Base-by-base conservation (phyloP, 495 filamentous ascomycete genomes). In the Penicillium waksmanii region DNA sequence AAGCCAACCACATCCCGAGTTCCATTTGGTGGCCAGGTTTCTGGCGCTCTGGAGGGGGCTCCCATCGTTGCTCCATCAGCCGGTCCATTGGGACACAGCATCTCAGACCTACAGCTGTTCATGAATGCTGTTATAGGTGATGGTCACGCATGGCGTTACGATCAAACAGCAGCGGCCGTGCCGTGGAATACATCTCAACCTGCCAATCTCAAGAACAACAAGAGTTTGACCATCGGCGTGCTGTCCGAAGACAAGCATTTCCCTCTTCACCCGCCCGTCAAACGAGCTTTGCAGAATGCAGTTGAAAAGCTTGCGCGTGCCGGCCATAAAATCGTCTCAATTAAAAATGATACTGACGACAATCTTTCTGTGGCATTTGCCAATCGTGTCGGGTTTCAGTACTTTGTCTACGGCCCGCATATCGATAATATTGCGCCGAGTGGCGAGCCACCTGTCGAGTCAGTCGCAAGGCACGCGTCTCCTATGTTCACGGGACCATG, bases 61-160 rank as follows among this genome's bases (percentile, higher is more conserved):
- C 64, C 66, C 0, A 57, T 50, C 0, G 34, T 69, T 13, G 18
- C 46, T 9, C 61, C 66, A 13, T 44, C 50, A 0, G 68, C 64
- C 9, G 87, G 88, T 0, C 87, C 87, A 0, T 60, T 91, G 19
- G 80, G 75, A 27, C 84, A 82, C 0, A 82, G 76, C 57, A 73
- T 89, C 6, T 75, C 72, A 33, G 86, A 84, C 19, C 58, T 87
- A 13, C 79, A 77, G 56, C 55, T 88, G 2, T 87, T 89, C 57
- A 84, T 85, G 68, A 78, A 79, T 42, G 72, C 74, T 0, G 65
- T 87, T 18, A 56, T 87, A 17, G 73, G 72, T 52, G 71, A 69
- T 10, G 77, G 82, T 47, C 78, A 56, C 3, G 49, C 85, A 1
- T 86, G 83, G 84, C 10, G 58, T 18, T 67, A 66, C 44, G 68